Conservation (phyloP, 2,329 filamentous ascomycete species). For the Metarhizium album region DNA sequence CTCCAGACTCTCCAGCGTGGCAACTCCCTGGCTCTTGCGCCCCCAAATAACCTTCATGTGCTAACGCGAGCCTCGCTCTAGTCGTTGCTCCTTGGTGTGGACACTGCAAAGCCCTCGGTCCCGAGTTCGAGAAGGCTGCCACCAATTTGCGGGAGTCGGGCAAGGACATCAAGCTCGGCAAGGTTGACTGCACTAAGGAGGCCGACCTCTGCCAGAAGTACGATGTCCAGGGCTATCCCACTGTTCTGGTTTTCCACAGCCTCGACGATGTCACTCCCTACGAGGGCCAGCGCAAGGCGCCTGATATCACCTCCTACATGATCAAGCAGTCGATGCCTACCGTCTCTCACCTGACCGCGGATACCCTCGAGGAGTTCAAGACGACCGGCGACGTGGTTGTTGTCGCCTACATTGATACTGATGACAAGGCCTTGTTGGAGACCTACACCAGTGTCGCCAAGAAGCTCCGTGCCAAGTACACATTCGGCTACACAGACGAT, state of each 20-base stretch:
- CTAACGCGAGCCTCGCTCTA: slow-evolving; percentile 31
- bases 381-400: slow-evolving; percentile 93
- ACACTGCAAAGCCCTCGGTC: slow-evolving; percentile 96
- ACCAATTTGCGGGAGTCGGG: slow-evolving; percentile 74
- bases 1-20: background rate
- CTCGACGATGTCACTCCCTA: slow-evolving; percentile 72
- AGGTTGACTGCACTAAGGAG: slow-evolving; percentile 94
- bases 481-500: slow-evolving; percentile 84
- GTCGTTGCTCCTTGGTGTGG: slow-evolving; percentile 96
- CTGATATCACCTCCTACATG: slow-evolving; percentile 77
- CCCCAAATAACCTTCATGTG: slow-evolving; percentile 2
- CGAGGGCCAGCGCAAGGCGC: slow-evolving; percentile 79
- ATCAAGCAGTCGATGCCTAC: slow-evolving; percentile 93
- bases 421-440: slow-evolving; percentile 78
- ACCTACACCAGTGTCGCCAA: slow-evolving; percentile 67
- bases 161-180: slow-evolving; percentile 77
- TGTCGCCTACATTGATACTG: slow-evolving; percentile 72
- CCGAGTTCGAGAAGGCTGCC: slow-evolving; percentile 81
- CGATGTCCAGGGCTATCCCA: slow-evolving; percentile 95
- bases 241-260: slow-evolving; percentile 97
- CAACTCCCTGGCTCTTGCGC: background rate
- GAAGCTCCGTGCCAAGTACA: slow-evolving; percentile 76
- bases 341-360: slow-evolving; percentile 71
- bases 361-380: slow-evolving; percentile 92
- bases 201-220: slow-evolving; percentile 79